phyloP scores from a whole-genome alignment of 371 early-diverging fungal species.

The Mortierella sp. region DNA sequence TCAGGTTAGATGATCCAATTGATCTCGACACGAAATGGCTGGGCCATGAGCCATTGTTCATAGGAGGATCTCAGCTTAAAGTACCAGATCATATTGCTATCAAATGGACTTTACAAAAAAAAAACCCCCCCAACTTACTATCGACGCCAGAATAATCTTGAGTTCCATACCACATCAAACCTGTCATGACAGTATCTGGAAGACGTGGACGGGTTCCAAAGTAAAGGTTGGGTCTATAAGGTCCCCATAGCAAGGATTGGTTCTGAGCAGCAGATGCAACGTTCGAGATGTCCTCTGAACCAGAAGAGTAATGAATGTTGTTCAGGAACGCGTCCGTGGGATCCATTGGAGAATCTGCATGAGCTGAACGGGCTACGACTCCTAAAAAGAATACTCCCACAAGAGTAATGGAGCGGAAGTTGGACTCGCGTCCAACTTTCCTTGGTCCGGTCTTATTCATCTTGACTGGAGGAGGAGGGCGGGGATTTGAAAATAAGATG shows the following conservation, averaged over 20 bases:
- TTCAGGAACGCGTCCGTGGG: constrained; percentile 31
- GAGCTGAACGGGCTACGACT: not conserved
- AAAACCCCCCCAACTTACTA: constrained; percentile 62
- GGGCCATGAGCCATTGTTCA: too few species aligned
- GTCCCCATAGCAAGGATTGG: constrained; percentile 84
- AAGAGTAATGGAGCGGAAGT: constrained; percentile 17
- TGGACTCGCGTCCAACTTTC: not conserved
- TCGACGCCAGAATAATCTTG: constrained; percentile 66
- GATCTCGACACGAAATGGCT: too few species aligned
- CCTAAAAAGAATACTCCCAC: constrained; percentile 10
- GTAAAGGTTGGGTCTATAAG: constrained; percentile 95
- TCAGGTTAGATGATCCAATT: too few species aligned
- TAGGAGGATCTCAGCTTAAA: too few species aligned
- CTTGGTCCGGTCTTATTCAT: constrained; percentile 50
- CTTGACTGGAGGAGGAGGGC: not conserved
- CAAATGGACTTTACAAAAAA: too few species aligned
- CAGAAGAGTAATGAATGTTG: constrained; percentile 10
- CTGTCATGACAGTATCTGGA: constrained; percentile 85
- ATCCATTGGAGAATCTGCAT: constrained; percentile 13
- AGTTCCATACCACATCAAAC: constrained; percentile 93
- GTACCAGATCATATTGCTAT: too few species aligned
- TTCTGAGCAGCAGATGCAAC: constrained; percentile 34
- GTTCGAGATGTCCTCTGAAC: not conserved
- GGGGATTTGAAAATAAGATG: not conserved
- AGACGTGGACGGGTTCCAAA: constrained; percentile 91